Evolutionary conservation across 164 flowering plant species (phyloP), one percentile per base, ranked within the genome.

Genomic region (Stephania japonica): DNA sequence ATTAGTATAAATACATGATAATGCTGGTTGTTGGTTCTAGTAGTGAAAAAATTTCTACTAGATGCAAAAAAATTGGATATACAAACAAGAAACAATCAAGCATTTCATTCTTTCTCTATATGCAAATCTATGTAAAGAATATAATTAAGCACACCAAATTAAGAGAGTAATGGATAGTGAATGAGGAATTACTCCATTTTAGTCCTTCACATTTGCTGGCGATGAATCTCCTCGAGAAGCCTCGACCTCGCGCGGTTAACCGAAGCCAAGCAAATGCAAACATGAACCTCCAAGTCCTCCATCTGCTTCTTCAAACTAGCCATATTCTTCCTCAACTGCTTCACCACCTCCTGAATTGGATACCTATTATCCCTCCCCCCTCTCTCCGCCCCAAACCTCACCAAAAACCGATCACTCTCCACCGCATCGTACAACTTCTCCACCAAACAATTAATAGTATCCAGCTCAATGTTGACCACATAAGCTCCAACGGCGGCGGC

Each of bases 361-460:
- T 82, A 77, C 77, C 65, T 80, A 50, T 91, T 94, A 43, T 72
- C 76, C n/a, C 91, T 94, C 50, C 73, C 76, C n/a, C 91, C 93
- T 65, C 90, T 80, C 76, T 81, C 89, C 81, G 90, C n/a, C 50
- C 88, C 93, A 25, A 84, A 70, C 21, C 81, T 83, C 65, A 91
- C 72, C 14, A 89, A 81, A 38, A 32, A 65, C 84, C 80, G 90
- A 73, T 93, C 92, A n/a, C 79, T 78, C 77, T 91, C 93, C 0
- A 91, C 79, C 0, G 81, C 85, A 8, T 72, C 67, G 47, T 84
- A 75, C 77, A 93, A 73, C 8, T 84, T 79, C n/a, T 78, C 79
- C 21, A 88, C 97, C 18, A 94, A 88, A 12, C 93, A 80, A 62
- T 85, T 89, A n/a, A 94, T 85, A 18, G 97, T 94, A 70, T 79